These are phyloP conservation scores for Mortierella claussenii DNA, from an alignment of 192 early-diverging fungal genomes.

Conservation along the genomic window DNA sequence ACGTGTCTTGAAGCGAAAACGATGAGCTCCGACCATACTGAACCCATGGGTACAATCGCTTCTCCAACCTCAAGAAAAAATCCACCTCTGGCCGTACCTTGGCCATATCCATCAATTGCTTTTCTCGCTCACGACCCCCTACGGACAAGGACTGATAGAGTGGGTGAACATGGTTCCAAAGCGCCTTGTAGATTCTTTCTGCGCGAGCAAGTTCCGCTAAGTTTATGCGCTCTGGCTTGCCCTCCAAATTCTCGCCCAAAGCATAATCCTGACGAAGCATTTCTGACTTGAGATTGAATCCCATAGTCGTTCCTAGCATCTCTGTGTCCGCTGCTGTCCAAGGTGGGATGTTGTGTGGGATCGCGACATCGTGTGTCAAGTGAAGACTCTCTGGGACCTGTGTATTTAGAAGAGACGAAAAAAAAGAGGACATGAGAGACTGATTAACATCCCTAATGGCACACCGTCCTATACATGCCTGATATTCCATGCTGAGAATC, in stretches of 20 bases:
- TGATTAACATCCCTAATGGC: not conserved
- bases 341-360: conserved; percentile 46
- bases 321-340: conserved; percentile 56
- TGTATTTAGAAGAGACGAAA: no score
- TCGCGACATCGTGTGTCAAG: conserved; percentile 56
- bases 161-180: conserved; percentile 58
- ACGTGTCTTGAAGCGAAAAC: conserved; percentile 47
- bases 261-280: conserved; percentile 29
- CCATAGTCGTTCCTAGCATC: conserved; percentile 47
- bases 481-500: not conserved
- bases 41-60: conserved; percentile 55
- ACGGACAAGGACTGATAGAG: conserved; percentile 44
- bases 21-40: conserved; percentile 36
- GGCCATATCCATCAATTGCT: conserved; percentile 17
- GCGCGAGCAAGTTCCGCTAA: conserved; percentile 52
- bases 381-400: conserved; percentile 38
- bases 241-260: conserved; percentile 24
- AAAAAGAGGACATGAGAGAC: no score
- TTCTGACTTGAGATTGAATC: conserved; percentile 27
- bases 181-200: conserved; percentile 52
- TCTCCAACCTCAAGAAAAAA: conserved; percentile 50
- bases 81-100: conserved; percentile 23
- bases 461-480: not conserved
- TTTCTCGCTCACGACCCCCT: conserved; percentile 18
- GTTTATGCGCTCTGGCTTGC: conserved; percentile 33